These are phyloP conservation scores for Rhodotorula taiwanensis DNA, from an alignment of 768 basidiomycete species.

Conservation along the genomic window DNA sequence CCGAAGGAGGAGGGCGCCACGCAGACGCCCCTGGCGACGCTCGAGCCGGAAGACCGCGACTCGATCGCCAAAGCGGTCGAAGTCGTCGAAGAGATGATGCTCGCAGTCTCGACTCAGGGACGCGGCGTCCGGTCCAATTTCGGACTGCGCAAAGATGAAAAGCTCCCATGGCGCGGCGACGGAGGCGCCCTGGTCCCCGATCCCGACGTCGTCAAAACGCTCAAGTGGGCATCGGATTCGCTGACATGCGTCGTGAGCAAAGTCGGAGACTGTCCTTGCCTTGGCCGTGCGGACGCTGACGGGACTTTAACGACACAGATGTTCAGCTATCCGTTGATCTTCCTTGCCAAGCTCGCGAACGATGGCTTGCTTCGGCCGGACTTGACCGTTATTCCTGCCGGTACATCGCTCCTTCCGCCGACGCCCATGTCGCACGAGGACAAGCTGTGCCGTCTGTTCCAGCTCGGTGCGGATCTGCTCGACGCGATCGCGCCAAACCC, in stretches of 20 bases:
- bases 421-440: conserved; percentile 17
- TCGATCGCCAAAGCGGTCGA: conserved; percentile 12
- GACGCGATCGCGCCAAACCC: conserved; percentile 31
- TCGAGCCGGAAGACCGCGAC: conserved; percentile 14
- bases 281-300: too few species aligned
- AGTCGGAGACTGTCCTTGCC: too few species aligned
- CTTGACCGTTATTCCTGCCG: conserved; percentile 23
- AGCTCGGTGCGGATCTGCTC: conserved; percentile 34
- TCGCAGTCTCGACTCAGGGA: conserved; percentile 15
- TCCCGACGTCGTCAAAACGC: conserved; percentile 8
- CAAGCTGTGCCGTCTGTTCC: conserved; percentile 34
- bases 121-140: not conserved
- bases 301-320: conserved; percentile 6
- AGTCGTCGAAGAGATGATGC: conserved; percentile 24
- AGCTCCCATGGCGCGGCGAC: not conserved
- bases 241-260: conserved; percentile 34
- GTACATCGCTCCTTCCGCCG: conserved; percentile 8
- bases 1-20: not conserved
- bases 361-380: conserved; percentile 32
- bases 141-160: not conserved
- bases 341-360: conserved; percentile 33
- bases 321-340: conserved; percentile 32
- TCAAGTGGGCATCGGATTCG: conserved; percentile 28
- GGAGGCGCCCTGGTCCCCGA: conserved; percentile 10
- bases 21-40: not conserved